Evolutionary conservation across 768 basidiomycete species (phyloP).

Genomic region (Sarcodon aspratus): DNA sequence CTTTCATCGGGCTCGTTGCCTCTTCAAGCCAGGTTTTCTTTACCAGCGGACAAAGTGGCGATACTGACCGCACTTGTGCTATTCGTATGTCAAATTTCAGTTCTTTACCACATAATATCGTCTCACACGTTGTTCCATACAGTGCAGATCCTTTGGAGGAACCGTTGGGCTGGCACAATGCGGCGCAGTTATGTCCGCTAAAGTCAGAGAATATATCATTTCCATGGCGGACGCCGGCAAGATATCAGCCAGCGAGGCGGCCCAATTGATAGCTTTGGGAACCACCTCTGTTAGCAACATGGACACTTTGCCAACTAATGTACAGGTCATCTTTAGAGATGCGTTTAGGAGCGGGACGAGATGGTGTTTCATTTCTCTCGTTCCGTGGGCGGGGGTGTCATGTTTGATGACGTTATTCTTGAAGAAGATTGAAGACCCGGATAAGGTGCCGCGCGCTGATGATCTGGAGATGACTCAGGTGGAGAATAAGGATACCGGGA

Average conservation of each 20-base stretch:
- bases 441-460: constrained; percentile 4
- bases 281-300: constrained; percentile 26
- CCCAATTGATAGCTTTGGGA: constrained; percentile 14
- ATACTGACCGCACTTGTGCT: constrained; percentile 29
- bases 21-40: constrained; percentile 35
- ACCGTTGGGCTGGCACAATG: constrained; percentile 44
- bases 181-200: constrained; percentile 32
- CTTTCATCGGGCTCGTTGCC: constrained; percentile 24
- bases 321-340: constrained; percentile 23
- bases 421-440: constrained; percentile 22
- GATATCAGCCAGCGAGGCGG: constrained; percentile 18
- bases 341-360: constrained; percentile 30
- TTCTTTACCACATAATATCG: not conserved
- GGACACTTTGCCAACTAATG: constrained; percentile 19
- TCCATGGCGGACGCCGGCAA: constrained; percentile 14
- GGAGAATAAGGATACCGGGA: not conserved
- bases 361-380: constrained; percentile 33
- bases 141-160: constrained; percentile 41
- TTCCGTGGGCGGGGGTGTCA: constrained; percentile 34
- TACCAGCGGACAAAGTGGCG: constrained; percentile 27
- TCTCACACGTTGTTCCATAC: not conserved
- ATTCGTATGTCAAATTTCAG: constrained; percentile 26
- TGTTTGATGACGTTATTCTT: constrained; percentile 26
- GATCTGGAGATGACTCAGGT: not conserved
- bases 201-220: constrained; percentile 24